Evolutionary conservation across 2,329 filamentous ascomycete genomes (phyloP), one percentile per base, ranked within the genome.

Genomic region (Aureobasidium namibiae): DNA sequence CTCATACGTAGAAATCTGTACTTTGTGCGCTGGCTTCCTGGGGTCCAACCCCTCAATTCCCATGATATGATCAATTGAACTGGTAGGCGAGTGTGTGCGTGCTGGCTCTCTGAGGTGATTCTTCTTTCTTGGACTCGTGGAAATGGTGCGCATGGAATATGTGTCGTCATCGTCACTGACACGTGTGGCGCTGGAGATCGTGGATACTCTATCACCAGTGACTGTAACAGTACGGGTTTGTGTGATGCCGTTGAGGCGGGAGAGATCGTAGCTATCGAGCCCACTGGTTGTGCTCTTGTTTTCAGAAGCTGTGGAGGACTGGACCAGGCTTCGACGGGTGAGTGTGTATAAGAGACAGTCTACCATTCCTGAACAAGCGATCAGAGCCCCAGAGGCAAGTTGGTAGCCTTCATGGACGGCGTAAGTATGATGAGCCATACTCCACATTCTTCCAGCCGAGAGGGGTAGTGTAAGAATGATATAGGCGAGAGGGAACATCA

Each of bases 401-500:
- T 81, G 76, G 16, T 74, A 73, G 3, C 71, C 66, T 21, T 73
- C 73, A 16, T 74, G 73, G 2, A 64, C 59, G 1, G 60, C 50
- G 10, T 44, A 50, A 45, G 64, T 64, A 10, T 74, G 71, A 1
- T 81, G 80, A 0, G 80, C 78, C 80, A 88, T 86, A 21, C 78
- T 79, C 16, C 80, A 79, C 66, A 88, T 84, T 61, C 86, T 81
- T 14, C 84, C 83, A 0, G 82, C 76, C 4, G 85, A 84, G 0
- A 89, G 75, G 0, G 86, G 86, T 0, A 85, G 76, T 0, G 86
- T 89, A 67, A 86, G 86, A n/a, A 86, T 65, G 7, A 87, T 78
- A 68, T 89, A 89, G 63, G 88, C 84, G 63, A 86, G 67, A 0
- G 86, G 86, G 61, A 89, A 89, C 8, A 87, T 76, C 31, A 87